Percentiles rank a stretch among this genome's conserved stretches.
Evolutionary conservation across 805 yeast species (phyloP).

Genomic region (Wickerhamomyces ciferrii): DNA sequence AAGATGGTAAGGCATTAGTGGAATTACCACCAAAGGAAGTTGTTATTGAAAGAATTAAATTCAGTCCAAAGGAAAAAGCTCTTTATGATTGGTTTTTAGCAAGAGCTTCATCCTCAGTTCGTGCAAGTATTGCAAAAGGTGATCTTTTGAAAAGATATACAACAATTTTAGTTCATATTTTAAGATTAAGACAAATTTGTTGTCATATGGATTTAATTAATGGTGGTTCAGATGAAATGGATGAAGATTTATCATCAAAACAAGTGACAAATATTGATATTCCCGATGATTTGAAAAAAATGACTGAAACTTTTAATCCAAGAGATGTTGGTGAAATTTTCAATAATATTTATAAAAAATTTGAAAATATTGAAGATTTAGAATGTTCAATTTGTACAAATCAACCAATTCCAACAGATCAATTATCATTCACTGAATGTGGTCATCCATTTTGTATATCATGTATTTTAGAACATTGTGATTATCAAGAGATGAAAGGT

Average conservation of each 20-base stretch:
- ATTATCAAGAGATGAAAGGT: conserved; percentile 49
- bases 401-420: conserved; percentile 50
- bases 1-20: conserved; percentile 71
- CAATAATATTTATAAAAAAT: conserved; percentile 24
- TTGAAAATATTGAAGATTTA: conserved; percentile 32
- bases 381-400: conserved; percentile 88
- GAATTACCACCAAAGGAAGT: conserved; percentile 74
- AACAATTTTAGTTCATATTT: conserved; percentile 73
- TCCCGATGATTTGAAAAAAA: conserved; percentile 14
- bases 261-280: conserved; percentile 6
- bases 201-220: conserved; percentile 73
- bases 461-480: conserved; percentile 72
- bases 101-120: conserved; percentile 59
- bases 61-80: conserved; percentile 59
- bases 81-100: conserved; percentile 66
- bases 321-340: conserved; percentile 11
- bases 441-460: conserved; percentile 74
- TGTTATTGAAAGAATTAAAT: conserved; percentile 57
- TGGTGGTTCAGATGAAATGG: conserved; percentile 44
- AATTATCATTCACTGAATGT: conserved; percentile 64
- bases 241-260: conserved; percentile 34
- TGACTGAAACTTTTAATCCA: conserved; percentile 3
- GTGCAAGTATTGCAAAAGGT: conserved; percentile 57
- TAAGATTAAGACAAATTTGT: conserved; percentile 83
- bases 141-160: conserved; percentile 68